Evolutionary conservation across 176 grass and related monocot species (phyloP), one percentile per base, ranked within the genome.

Genomic region (Pharus latifolius): DNA sequence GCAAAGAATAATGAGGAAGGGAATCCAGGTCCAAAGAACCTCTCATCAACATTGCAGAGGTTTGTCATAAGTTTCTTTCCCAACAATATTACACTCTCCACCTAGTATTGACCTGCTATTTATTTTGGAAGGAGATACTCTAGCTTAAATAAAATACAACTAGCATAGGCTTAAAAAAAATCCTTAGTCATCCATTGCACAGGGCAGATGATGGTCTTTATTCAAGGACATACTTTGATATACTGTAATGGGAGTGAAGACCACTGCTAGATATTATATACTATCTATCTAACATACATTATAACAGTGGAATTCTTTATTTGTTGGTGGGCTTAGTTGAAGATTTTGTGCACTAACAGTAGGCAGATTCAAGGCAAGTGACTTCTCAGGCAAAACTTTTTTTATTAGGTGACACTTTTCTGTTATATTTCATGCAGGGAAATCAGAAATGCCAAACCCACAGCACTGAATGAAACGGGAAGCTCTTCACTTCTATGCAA

Each of bases 381-480:
- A n/a, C n/a, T n/a, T n/a, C n/a, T n/a, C n/a, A n/a, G n/a, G n/a
- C n/a, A n/a, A n/a, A 65, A 67, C 13, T 17, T 26, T 76, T 80
- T 22, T 66, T 59, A 81, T 14, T 15, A 54, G 45, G 10, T 70
- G 55, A 69, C 49, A 53, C 10, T 55, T 62, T 53, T 69, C 13
- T 77, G 28, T 45, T 65, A 30, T 37, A 52, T 81, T 61, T 77
- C 29, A 68, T 75, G 76, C 76, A 86, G 86, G 77, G 65, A 80
- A 86, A 77, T 73, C 34, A 71, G 72, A 83, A 67, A 75, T 77
- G 48, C 73, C 27, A 74, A 83, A 64, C 76, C 80, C 69, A 35
- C 42, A 65, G 15, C 30, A 52, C 31, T 3, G 22, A 83, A 84
- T 75, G 87, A 82, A 77, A 44, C 75, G 71, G 50, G 55, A 75